Evolutionary conservation across 148 eudicot genomes (phyloP), one percentile per base, ranked within the genome.

Genomic region (Pouteria glomerata): DNA sequence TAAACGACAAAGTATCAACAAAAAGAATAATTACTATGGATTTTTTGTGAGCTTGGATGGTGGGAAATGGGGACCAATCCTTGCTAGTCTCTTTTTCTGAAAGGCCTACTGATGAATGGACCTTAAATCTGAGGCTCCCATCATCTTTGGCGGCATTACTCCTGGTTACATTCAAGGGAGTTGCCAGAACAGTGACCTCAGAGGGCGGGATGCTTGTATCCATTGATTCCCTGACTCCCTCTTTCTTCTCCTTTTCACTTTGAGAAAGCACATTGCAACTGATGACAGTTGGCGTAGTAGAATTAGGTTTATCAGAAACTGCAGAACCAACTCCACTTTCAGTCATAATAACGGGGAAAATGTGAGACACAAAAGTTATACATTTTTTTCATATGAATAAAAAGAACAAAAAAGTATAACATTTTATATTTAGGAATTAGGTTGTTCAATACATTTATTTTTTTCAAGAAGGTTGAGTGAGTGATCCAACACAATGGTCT

Each of bases 101-200:
- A 66, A 68, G 68, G 77, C 83, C 85, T 34, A 78, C 85, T 69
- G 83, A 56, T 50, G 87, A 84, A 74, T 68, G 74, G 52, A 87
- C 82, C 73, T 90, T 87, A 73, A 88, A 88, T 42, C 90, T 85
- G 78, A 93, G 88, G 75, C 78, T 84, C 66, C 59, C 81, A 52
- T 82, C 91, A 77, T 82, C 86, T 74, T 55, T 82, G 66, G 75
- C 30, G 21, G 68, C 65, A 78, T 69, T 85, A 63, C 74, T 77
- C 35, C 44, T 73, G 59, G 76, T 81, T 8, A 45, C 61, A 56
- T 63, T 71, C 74, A 66, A 77, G 44, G 84, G 59, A 41, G 70
- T 39, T 27, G 77, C 44, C 27, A 65, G 78, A 45, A 56, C 76
- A 37, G 41, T 41, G 51, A 70, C 51, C 68, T 59, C 81, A 61